Base-by-base conservation (phyloP, 2,329 filamentous ascomycete species). In the Ophiocordyceps unilateralis region DNA sequence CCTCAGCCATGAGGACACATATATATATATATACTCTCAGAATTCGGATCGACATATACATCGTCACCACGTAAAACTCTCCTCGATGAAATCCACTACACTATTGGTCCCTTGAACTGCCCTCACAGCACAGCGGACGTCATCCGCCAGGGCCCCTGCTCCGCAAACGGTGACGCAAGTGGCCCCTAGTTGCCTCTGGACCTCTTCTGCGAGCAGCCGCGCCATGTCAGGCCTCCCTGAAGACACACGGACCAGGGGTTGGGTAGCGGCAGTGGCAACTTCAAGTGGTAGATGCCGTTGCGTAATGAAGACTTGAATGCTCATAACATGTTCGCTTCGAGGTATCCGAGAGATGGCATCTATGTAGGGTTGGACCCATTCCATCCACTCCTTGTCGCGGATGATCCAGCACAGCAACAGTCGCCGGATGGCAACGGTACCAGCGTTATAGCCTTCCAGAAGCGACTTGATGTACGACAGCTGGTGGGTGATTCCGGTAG, bases 401-500 rank as follows among this genome's bases (percentile, higher is more conserved):
- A 96, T 83, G 55, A 94, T 80, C 89, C 89, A 96, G 47, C 95
- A 76, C 7, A 96, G 75, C 2, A 81, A 83, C 40, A 95, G 65
- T 36, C 80, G 78, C 41, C 87, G 81, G 3, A 85, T 85, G 5
- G 89, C 87, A 32, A 87, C 78, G 1, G 78, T 87, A 45, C 76
- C 75, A 1, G 74, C 67, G 43, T 76, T 74, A 58, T 74, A 81
- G 3, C 81, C 81, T 42, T 77, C 65, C 45, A 89, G 72, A 5
- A 89, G 67, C 42, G 91, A 81, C 45, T 78, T 80, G 10, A 95
- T 73, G 59, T 93, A 93, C 30, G 86, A 84, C 22, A 96, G 76
- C 58, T 93, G 86, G 60, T 96, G 89, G 1, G 89, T 94, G 62
- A 98, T 96, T 47, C 91, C 91, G 5, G 91, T 87, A 44, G 89